Evolutionary conservation across 495 filamentous ascomycete genomes (phyloP).

Genomic region (Hapsidospora chrysogenum): DNA sequence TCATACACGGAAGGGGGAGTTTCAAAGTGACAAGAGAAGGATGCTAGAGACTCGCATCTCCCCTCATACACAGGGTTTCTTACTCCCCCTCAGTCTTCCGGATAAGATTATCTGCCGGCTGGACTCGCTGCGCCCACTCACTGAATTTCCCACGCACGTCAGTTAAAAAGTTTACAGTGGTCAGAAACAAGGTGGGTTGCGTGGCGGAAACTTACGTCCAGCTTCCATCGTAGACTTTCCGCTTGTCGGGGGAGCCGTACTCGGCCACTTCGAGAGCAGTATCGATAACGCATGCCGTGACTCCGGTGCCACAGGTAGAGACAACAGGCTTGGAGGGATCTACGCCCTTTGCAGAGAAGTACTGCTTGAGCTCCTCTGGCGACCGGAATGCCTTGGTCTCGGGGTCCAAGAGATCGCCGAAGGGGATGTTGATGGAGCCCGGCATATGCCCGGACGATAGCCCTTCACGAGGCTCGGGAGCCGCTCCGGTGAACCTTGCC

Average conservation of each 20-base stretch:
- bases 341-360: slow-evolving; percentile 65
- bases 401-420: slow-evolving; percentile 65
- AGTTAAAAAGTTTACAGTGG: not conserved
- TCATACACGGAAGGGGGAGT: no score
- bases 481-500: slow-evolving; percentile 66
- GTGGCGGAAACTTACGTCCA: slow-evolving; percentile 65
- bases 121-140: slow-evolving; percentile 53
- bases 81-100: slow-evolving; percentile 6
- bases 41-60: no score
- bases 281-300: slow-evolving; percentile 87
- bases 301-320: slow-evolving; percentile 80
- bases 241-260: slow-evolving; percentile 46
- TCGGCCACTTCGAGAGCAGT: slow-evolving; percentile 68
- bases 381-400: slow-evolving; percentile 67
- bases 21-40: no score
- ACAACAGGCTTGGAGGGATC: slow-evolving; percentile 77
- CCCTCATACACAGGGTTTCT: no score
- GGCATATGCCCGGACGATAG: slow-evolving; percentile 88
- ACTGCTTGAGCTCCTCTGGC: slow-evolving; percentile 45
- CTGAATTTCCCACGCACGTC: no score
- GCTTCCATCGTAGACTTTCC: slow-evolving; percentile 84
- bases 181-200: not conserved
- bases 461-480: slow-evolving; percentile 74
- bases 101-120: slow-evolving; percentile 24
- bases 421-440: slow-evolving; percentile 67